Evolutionary conservation across 1,139 yeast species (phyloP).

Genomic region (Debaryomyces robertsiae): DNA sequence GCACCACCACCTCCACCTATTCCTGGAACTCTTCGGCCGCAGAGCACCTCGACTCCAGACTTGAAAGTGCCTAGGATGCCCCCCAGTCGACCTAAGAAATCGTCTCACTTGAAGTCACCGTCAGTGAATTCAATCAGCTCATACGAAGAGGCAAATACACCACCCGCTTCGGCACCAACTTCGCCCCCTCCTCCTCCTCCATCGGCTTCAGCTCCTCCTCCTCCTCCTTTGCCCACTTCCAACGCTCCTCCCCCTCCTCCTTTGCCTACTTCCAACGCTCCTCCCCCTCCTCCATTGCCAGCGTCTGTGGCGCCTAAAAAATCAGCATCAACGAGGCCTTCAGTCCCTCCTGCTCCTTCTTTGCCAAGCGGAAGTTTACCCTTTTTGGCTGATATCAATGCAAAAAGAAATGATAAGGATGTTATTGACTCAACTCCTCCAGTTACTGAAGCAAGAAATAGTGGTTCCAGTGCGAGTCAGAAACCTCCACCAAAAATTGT

Average conservation of each 20-base stretch:
- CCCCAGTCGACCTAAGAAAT: constrained; percentile 34
- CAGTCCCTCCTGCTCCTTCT: constrained; percentile 27
- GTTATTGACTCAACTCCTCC: constrained; percentile 52
- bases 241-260: constrained; percentile 16
- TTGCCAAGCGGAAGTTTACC: constrained; percentile 35
- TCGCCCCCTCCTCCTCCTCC: constrained; percentile 26
- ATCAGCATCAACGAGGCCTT: constrained; percentile 17
- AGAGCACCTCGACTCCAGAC: constrained; percentile 20
- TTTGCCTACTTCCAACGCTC: constrained; percentile 12
- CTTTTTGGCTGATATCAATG: constrained; percentile 58
- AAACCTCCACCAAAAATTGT: constrained; percentile 10
- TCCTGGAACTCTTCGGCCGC: constrained; percentile 16
- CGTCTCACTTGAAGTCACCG: constrained; percentile 30
- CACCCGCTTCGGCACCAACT: constrained; percentile 22
- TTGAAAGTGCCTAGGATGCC: constrained; percentile 33
- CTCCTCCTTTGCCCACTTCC: constrained; percentile 15
- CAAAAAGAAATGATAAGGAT: constrained; percentile 53
- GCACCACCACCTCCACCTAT: constrained; percentile 25
- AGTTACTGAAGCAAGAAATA: background rate
- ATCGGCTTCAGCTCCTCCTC: constrained; percentile 18
- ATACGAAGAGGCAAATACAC: constrained; percentile 18
- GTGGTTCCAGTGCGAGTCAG: constrained; percentile 4
- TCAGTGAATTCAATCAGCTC: constrained; percentile 21
- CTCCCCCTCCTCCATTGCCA: constrained; percentile 26
- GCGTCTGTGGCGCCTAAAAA: constrained; percentile 27